Conservation (phyloP, 371 early-diverging fungal species). For the Syncephalastrum sp. region DNA sequence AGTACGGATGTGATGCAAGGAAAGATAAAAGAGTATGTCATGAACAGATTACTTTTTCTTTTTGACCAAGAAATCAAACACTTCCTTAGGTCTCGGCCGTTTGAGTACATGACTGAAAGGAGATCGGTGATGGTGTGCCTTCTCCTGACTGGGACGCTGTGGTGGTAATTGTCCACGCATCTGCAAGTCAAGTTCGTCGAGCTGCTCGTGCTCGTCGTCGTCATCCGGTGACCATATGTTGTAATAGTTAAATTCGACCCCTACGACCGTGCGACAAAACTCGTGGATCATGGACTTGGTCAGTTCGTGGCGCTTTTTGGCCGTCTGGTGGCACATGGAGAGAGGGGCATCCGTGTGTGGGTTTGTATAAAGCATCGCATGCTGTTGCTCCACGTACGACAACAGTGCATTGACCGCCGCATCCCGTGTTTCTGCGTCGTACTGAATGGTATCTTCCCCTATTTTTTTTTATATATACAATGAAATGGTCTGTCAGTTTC, state of each 20-base stretch:
- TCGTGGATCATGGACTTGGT: constrained; percentile 49
- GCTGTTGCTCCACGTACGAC: constrained; percentile 33
- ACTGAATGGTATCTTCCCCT: constrained; percentile 45
- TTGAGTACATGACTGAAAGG: too few relatives aligned
- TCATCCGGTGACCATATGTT: constrained; percentile 2
- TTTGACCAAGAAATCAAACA: too few relatives aligned
- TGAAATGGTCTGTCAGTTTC: not conserved
- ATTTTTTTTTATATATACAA: not conserved
- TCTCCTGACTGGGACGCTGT: too few relatives aligned
- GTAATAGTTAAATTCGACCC: constrained; percentile 37
- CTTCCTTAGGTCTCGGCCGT: too few relatives aligned
- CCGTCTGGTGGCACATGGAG: constrained; percentile 19
- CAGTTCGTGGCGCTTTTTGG: constrained; percentile 37
- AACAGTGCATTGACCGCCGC: constrained; percentile 39
- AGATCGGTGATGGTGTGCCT: too few relatives aligned
- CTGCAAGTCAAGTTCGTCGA: not conserved
- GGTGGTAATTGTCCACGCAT: too few relatives aligned
- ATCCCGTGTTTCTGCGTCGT: constrained; percentile 28
- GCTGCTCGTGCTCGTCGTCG: not conserved
- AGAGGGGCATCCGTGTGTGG: constrained; percentile 16
- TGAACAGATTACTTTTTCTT: not conserved
- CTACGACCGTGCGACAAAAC: constrained; percentile 41
- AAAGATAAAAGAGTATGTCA: not conserved
- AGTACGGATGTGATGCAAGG: not conserved
- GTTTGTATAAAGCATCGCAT: constrained; percentile 28